Evolutionary conservation across 495 filamentous ascomycete genomes (phyloP).

Genomic region (Aspergillus olivimuriae): DNA sequence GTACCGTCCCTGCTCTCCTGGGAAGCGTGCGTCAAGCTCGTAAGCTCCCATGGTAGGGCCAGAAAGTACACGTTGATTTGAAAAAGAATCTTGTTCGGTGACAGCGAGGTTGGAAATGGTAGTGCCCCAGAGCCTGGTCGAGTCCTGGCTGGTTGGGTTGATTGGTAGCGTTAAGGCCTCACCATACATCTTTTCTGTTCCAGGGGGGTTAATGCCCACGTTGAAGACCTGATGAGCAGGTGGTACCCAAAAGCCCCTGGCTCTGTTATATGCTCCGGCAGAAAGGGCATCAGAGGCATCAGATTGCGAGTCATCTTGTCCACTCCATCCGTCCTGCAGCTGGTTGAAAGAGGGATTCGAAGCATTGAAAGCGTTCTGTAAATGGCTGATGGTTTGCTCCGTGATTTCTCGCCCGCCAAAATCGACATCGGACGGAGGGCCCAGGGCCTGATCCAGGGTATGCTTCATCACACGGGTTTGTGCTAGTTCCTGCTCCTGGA

Average conservation of each 20-base stretch:
- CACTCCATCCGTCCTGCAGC: conserved; percentile 56
- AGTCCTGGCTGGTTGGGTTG: conserved; percentile 21
- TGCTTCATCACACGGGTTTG: conserved; percentile 71
- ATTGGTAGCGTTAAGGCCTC: conserved; percentile 20
- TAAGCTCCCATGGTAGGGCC: conserved; percentile 29
- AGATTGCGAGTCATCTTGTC: conserved; percentile 61
- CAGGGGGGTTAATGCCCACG: conserved; percentile 15
- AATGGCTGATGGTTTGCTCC: conserved; percentile 46
- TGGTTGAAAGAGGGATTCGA: conserved; percentile 43
- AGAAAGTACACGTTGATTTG: conserved; percentile 35
- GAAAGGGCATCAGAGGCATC: conserved; percentile 57
- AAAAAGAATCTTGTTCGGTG: conserved; percentile 16
- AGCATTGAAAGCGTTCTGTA: conserved; percentile 50
- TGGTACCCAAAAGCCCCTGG: conserved; percentile 58
- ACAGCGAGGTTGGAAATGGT: conserved; percentile 16
- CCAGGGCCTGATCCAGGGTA: conserved; percentile 67
- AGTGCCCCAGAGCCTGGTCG: conserved; percentile 28
- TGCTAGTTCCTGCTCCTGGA: conserved; percentile 77
- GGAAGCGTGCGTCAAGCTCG: conserved; percentile 22
- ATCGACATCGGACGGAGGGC: conserved; percentile 53
- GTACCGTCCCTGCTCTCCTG: conserved; percentile 28
- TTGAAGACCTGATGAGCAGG: conserved; percentile 25
- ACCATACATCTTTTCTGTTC: conserved; percentile 25
- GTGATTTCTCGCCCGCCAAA: conserved; percentile 40
- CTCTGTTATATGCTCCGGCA: conserved; percentile 51